Evolutionary conservation across 306 rosid genomes (phyloP).

Genomic region (Quercus agrifolia): DNA sequence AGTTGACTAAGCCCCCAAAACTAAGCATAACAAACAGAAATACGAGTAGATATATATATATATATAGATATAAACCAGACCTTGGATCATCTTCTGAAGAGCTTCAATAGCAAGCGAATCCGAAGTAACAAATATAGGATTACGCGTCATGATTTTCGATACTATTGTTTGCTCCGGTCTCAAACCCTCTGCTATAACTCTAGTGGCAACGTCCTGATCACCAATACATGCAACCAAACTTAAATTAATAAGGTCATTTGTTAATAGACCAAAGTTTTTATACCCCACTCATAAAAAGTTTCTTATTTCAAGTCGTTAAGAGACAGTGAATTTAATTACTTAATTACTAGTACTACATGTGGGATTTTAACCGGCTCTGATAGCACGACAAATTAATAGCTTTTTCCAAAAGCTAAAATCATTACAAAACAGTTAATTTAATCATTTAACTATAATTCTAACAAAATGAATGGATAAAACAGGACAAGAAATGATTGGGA

Average conservation of each 20-base stretch:
- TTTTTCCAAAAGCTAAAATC: too few species aligned
- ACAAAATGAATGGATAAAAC: not conserved
- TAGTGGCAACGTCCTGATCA: conserved; percentile 67
- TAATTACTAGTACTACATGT: too few species aligned
- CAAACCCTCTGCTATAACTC: conserved; percentile 90
- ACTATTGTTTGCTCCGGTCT: conserved; percentile 83
- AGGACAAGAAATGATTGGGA: not conserved
- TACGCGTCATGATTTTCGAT: conserved; percentile 86
- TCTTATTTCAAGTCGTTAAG: too few species aligned
- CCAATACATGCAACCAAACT: conserved; percentile 13
- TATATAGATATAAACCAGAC: conserved; percentile 29
- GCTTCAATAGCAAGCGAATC: conserved; percentile 86
- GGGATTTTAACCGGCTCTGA: too few species aligned
- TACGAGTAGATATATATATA: not conserved
- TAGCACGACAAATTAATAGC: too few species aligned
- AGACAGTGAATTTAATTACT: too few species aligned
- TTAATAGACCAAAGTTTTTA: too few species aligned
- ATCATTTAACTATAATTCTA: not conserved
- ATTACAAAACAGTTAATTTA: too few species aligned
- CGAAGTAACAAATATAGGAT: conserved; percentile 74
- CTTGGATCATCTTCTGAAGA: conserved; percentile 91
- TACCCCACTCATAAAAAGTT: too few species aligned
- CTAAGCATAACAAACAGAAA: not conserved
- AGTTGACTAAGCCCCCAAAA: not conserved
- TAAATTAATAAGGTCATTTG: not conserved